A percentile compares a stretch with the other conserved stretches of the same genome.
These are phyloP conservation scores for Annulohypoxylon bovei DNA, from an alignment of 495 filamentous ascomycete genomes.

Conservation along the genomic window DNA sequence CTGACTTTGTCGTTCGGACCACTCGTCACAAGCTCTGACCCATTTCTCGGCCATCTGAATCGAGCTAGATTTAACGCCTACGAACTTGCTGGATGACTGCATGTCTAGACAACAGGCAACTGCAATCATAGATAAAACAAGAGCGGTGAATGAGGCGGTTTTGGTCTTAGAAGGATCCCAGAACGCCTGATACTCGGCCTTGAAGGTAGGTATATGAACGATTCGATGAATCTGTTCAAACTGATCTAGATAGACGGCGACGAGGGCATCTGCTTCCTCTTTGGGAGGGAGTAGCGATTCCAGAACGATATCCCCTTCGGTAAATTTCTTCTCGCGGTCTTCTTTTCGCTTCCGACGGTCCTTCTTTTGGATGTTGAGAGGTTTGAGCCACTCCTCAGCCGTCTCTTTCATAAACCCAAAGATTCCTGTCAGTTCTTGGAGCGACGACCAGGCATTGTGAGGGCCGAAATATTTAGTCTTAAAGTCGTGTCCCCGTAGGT, in stretches of 20 bases:
- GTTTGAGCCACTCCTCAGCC: constrained; percentile 50
- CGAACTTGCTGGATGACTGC: constrained; percentile 44
- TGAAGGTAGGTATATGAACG: constrained; percentile 66
- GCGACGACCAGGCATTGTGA: constrained; percentile 55
- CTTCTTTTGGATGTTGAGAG: constrained; percentile 51
- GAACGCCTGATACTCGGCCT: constrained; percentile 52
- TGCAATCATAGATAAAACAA: constrained; percentile 50
- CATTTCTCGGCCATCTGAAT: constrained; percentile 46
- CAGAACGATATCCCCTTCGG: constrained; percentile 36
- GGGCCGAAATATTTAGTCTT: constrained; percentile 61
- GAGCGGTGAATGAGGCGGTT: constrained; percentile 57
- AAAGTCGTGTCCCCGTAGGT: constrained; percentile 48
- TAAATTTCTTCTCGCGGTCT: constrained; percentile 50
- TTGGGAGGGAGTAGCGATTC: constrained; percentile 58
- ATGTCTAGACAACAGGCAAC: constrained; percentile 73
- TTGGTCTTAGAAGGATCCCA: constrained; percentile 53
- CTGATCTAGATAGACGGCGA: constrained; percentile 58
- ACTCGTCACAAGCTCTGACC: constrained; percentile 46
- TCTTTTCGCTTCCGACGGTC: constrained; percentile 39
- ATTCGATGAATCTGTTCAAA: constrained; percentile 62
- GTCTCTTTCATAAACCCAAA: constrained; percentile 47
- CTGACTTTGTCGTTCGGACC: constrained; percentile 43
- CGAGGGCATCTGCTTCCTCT: constrained; percentile 57
- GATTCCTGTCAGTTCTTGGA: constrained; percentile 54
- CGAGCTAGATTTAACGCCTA: constrained; percentile 47